Evolutionary conservation across 225 moss, liverwort and hornwort genomes (phyloP), one percentile per base, ranked within the genome.

Genomic region (Physcomitrium patens): DNA sequence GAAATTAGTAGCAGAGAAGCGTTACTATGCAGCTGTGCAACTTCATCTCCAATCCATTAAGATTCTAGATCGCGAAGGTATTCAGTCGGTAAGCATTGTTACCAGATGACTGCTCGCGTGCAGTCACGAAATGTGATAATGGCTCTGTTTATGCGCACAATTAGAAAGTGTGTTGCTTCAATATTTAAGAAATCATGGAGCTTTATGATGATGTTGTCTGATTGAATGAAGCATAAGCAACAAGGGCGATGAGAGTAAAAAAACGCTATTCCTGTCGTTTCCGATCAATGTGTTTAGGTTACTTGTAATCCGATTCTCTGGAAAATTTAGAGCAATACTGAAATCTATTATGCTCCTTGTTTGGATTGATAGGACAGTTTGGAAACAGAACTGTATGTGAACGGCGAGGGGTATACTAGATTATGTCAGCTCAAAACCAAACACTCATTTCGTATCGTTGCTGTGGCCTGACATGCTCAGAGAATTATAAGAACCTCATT

Each of bases 31-130:
- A 76, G 93, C 91, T 50, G 91, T 96, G 75, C 95, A 96, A 80
- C 93, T 93, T 80, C 84, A 93, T 70, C 88, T 96, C 46, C 95
- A 96, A 66, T 93, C 95, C 61, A 93, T 93, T 56, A 93, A 84
- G 78, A 95, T 95, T 90, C 80, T 95, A 51, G 93, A 96, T 76
- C 88, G 95, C 52, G 93, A 96, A 81, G 95, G 95, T 71, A 96
- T 96, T 70, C 91, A 96, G 54, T 90, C 91, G 70, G 93, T 93
- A 91, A 80, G 82, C 62, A 69, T 15, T 51, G 22, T 17, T 1
- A 63, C 57, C 52, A 69, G 16, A 52, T 44, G 23, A n/a, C 31
- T 41, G 13, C 53, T 43, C 18, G 50, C 56, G 43, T 8, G 59
- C 48, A 48, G 8, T 37, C 9, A 4, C 5, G 1, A 37, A 37